Evolutionary conservation across 495 filamentous ascomycete species (phyloP).

Genomic region (Choiromyces venosus): DNA sequence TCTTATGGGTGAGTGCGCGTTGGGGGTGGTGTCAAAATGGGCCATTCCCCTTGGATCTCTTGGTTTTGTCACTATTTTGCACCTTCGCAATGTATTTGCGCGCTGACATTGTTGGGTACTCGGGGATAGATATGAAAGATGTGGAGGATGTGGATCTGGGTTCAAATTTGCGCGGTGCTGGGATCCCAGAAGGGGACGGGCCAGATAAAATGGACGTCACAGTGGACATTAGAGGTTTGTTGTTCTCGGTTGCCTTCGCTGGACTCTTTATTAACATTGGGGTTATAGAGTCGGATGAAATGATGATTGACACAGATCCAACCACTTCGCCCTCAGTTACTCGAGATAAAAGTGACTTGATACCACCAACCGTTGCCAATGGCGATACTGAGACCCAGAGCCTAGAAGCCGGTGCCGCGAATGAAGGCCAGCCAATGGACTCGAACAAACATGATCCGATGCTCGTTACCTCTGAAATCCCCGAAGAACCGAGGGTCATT

Average conservation of each 20-base stretch:
- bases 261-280: constrained; percentile 7
- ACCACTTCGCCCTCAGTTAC: neutral
- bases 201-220: neutral
- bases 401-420: neutral
- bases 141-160: neutral
- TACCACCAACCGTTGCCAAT: neutral
- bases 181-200: neutral
- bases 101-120: constrained; percentile 10
- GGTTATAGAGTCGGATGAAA: constrained; percentile 11
- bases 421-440: neutral
- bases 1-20: constrained; percentile 4
- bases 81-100: neutral
- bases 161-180: neutral
- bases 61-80: neutral
- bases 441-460: neutral
- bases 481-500: neutral
- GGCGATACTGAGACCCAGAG: constrained; percentile 1
- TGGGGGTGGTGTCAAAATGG: constrained; percentile 3
- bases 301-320: neutral
- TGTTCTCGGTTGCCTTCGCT: neutral
- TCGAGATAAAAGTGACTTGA: neutral
- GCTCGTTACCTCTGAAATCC: neutral
- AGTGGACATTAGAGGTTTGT: neutral
- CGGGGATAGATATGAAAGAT: constrained; percentile 3
- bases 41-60: neutral